Base-by-base conservation (phyloP, 805 yeast species). In the Wickerhamomyces rabaulensis region DNA sequence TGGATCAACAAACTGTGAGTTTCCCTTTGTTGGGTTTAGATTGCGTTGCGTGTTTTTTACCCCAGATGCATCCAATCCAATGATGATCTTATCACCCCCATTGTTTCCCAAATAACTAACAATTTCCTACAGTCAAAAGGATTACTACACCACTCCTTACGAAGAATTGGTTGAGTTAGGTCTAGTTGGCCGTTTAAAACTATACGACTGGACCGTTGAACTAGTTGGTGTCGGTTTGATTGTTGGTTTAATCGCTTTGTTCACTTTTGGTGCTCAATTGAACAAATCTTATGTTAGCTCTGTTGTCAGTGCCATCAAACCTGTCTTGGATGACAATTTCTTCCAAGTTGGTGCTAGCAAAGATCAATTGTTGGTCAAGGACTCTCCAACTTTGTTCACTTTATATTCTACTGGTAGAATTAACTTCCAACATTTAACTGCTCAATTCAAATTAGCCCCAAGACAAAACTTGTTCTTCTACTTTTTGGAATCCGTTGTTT, bases 391-490 rank as follows among this genome's bases (percentile, higher is more conserved):
- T 56, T 70, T 74, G 49, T 68, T 58, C 47, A 76, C 71, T 10
- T 72, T 87, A 33, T 94, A 88, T 63, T 95, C 97, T 39, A 78
- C 96, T 47, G 99, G 99, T 51, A 82, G 99, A 65, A 70, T 79
- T 49, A 84, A 88, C 64, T 75, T 94, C 50, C 80, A 80, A 50
- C 74, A 78, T 46, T 68, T 90, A 48, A 68, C 75, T 47, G 73
- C 84, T 41, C 79, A 75, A 52, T 73, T 90, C 62, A 76, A 75
- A 47, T 73, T 91, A 65, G 72, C 79, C 51, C 80, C 95, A 50
- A 84, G 98, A 71, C 91, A 88, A 64, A 92, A 91, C 67, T 57
- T 84, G 25, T 70, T 88, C 53, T 70, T 85, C 49, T 77, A 85
- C 76, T 33, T 76, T 16, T 65, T 82, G 66, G 97, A 94, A 66